Evolutionary conservation across 176 grass and related monocot species (phyloP).

Genomic region (Urochloa ruziziensis): DNA sequence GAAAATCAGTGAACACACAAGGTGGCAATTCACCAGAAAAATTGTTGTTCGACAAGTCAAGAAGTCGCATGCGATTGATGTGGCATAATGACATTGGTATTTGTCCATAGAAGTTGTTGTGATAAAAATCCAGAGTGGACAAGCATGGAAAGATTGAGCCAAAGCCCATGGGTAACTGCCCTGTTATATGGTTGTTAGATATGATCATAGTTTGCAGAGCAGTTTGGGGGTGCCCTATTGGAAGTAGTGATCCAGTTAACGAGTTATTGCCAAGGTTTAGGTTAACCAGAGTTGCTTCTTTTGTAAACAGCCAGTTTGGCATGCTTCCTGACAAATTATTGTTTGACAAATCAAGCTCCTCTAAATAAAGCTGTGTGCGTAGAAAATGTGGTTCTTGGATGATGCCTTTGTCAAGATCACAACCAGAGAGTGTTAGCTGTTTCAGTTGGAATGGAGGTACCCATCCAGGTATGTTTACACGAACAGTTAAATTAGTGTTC

Average conservation of each 20-base stretch:
- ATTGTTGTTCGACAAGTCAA: slow-evolving; percentile 36
- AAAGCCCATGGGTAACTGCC: slow-evolving; percentile 19
- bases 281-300: neutral
- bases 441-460: slow-evolving; percentile 23
- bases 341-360: slow-evolving; percentile 30
- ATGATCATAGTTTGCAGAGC: neutral
- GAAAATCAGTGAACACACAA: neutral
- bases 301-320: slow-evolving; percentile 36
- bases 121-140: neutral
- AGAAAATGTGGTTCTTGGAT: slow-evolving; percentile 32
- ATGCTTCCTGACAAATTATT: slow-evolving; percentile 27
- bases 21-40: slow-evolving; percentile 30
- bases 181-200: slow-evolving; percentile 8
- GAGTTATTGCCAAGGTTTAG: slow-evolving; percentile 31
- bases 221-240: neutral
- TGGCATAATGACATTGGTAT: slow-evolving; percentile 18
- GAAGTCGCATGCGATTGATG: neutral
- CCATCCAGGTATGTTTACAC: neutral
- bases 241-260: slow-evolving; percentile 1
- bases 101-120: slow-evolving; percentile 15
- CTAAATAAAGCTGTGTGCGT: neutral
- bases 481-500: slow-evolving; percentile 2
- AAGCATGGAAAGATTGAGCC: slow-evolving; percentile 19
- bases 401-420: slow-evolving; percentile 15
- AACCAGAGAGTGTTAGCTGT: slow-evolving; percentile 8